phyloP scores from a whole-genome alignment of 2,329 filamentous ascomycete species.

The Pseudogymnoascus sp. region DNA sequence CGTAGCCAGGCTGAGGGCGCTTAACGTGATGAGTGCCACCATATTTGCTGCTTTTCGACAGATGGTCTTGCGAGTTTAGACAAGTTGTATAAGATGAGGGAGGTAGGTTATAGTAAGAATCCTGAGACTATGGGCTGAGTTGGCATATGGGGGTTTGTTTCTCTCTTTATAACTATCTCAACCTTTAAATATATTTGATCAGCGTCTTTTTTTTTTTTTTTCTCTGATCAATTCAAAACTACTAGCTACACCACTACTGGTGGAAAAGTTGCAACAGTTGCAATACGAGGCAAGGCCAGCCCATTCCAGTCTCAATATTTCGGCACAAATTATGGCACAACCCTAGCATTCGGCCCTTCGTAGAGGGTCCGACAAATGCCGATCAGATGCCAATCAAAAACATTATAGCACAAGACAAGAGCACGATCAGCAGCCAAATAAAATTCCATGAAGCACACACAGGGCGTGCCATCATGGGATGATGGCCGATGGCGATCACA shows the following conservation, averaged over 20 bases:
- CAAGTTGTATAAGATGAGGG: not conserved
- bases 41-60: not conserved
- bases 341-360: not conserved
- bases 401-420: not conserved
- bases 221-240: not conserved
- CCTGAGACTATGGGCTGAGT: not conserved
- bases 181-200: not conserved
- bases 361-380: not conserved
- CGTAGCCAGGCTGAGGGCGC: not conserved
- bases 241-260: not conserved
- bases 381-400: not conserved
- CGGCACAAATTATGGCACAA: not conserved
- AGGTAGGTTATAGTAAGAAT: not conserved
- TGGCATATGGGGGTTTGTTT: not conserved
- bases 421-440: not conserved
- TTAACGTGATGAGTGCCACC: not conserved
- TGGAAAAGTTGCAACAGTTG: not conserved
- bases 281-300: not conserved
- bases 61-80: not conserved
- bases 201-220: not conserved
- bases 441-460: not conserved
- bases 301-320: not conserved
- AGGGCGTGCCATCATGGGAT: not conserved
- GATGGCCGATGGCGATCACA: not conserved
- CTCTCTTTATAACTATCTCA: conserved; percentile 4